phyloP scores from a whole-genome alignment of 768 basidiomycete genomes.

The Mycena vulgaris region DNA sequence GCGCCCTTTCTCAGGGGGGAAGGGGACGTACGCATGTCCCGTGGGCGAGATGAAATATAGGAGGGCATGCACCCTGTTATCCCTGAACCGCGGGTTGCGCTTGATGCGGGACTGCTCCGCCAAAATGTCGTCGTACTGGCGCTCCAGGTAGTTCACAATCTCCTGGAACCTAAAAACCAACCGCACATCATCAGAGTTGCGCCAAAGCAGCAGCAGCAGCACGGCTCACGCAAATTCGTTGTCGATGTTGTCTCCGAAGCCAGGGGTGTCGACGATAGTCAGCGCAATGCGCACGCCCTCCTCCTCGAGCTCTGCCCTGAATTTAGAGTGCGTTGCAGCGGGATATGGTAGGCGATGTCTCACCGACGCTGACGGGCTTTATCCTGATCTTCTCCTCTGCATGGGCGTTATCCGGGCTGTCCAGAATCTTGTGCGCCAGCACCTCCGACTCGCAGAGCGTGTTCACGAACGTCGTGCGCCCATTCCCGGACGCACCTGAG shows the following conservation, averaged over 20 bases:
- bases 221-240: conserved; percentile 86
- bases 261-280: conserved; percentile 93
- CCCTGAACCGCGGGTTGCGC: conserved; percentile 93
- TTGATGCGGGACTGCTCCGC: conserved; percentile 92
- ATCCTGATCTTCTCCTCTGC: conserved; percentile 84
- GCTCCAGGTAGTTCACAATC: conserved; percentile 89
- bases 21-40: conserved; percentile 79
- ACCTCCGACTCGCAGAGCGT: conserved; percentile 90
- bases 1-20: neutral
- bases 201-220: neutral
- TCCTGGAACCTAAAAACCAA: conserved; percentile 87
- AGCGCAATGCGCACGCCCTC: conserved; percentile 92
- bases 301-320: conserved; percentile 83
- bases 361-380: conserved; percentile 87
- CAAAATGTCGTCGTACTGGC: conserved; percentile 94
- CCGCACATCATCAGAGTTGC: conserved; percentile 12
- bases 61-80: conserved; percentile 90
- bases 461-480: conserved; percentile 93
- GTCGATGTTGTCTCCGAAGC: conserved; percentile 93
- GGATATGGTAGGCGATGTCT: conserved; percentile 43
- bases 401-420: conserved; percentile 80
- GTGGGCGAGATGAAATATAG: conserved; percentile 94
- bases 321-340: conserved; percentile 9
- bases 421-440: conserved; percentile 75
- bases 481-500: conserved; percentile 88